Base-by-base conservation (phyloP, 805 yeast species). In the Lipomyces starkeyi region DNA sequence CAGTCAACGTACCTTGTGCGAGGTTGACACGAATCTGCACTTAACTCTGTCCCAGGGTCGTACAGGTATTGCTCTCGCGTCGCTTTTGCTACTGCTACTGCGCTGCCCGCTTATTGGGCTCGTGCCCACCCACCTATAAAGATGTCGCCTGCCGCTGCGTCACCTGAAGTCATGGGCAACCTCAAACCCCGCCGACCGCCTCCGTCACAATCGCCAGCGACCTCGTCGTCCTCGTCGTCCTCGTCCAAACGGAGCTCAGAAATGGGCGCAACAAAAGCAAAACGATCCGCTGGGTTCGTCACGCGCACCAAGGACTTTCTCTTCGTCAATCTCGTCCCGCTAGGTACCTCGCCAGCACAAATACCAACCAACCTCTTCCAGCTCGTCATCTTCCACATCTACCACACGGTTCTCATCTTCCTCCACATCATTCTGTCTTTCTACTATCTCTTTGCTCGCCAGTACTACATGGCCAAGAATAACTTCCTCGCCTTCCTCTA, bases 401-500 rank as follows among this genome's bases (percentile, higher is more conserved):
- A 58, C 52, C 71, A 70, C 49, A 32, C 69, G 5, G 37, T 73
- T 22, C 72, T 73, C 22, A 53, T 66, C 35, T 13, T 67, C 35
- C 56, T 73, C 29, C 76, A 74, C 57, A 40, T 68, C 35, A 3
- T 71, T 14, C 61, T 72, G 29, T 54, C 69, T 22, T 25, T 71
- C 17, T 63, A 58, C 52, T 29, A 40, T 14, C 20, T 60, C n/a
- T 34, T 59, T 40, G 22, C 59, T 3, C 58, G 62, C n/a, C 61
- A 53, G 55, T 71, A 66, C 27, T 67, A 73, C 61, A 70, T 62
- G 34, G 58, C 65, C 5, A 52, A 53, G 32, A 74, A 74, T 66
- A 59, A 65, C 34, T 58, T 68, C 9, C 65, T 70, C 61, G 73
- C 74, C 27, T 65, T 70, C 29, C 52, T 57, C 35, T 75, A 73